A percentile compares a stretch with the other conserved stretches of the same genome.
Conservation (phyloP, 2,329 filamentous ascomycete genomes). For the Parastagonospora nodorum region DNA sequence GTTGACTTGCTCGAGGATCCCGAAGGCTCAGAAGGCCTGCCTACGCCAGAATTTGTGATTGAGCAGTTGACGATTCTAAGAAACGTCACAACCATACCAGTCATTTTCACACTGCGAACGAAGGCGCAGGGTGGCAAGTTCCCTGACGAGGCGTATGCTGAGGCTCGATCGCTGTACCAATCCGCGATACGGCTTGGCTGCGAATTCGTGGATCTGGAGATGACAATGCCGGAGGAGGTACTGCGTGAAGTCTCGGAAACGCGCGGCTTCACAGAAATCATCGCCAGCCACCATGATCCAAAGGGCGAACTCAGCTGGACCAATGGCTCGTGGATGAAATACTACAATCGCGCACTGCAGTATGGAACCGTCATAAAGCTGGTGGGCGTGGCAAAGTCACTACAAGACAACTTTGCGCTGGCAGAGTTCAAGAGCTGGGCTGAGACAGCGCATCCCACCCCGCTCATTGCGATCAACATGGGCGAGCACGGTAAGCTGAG, state of each 20-base stretch:
- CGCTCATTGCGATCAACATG: conserved; percentile 96
- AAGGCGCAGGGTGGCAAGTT: conserved; percentile 85
- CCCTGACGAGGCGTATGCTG: conserved; percentile 74
- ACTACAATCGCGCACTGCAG: conserved; percentile 88
- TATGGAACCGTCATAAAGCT: conserved; percentile 95
- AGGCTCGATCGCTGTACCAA: conserved; percentile 75
- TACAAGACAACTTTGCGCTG: conserved; percentile 87
- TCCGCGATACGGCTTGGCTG: conserved; percentile 81
- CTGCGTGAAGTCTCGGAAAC: conserved; percentile 70
- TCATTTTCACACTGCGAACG: conserved; percentile 92
- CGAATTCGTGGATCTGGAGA: conserved; percentile 92
- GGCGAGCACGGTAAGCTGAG: conserved; percentile 84
- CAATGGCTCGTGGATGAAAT: conserved; percentile 88
- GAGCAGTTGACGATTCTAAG: conserved; percentile 82
- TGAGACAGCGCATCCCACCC: conserved; percentile 72
- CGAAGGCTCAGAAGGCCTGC: conserved; percentile 60
- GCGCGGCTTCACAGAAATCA: conserved; percentile 78
- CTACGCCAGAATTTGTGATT: conserved; percentile 75
- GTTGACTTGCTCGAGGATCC: conserved; percentile 85
- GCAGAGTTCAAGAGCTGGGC: conserved; percentile 81
- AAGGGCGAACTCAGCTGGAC: conserved; percentile 79
- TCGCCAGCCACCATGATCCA: conserved; percentile 95
- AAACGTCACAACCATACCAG: conserved; percentile 71
- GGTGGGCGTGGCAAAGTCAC: conserved; percentile 74
- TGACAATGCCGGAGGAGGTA: conserved; percentile 79